Base-by-base conservation (phyloP, 352 stramenopile species). In the Phytophthora nicotianae region DNA sequence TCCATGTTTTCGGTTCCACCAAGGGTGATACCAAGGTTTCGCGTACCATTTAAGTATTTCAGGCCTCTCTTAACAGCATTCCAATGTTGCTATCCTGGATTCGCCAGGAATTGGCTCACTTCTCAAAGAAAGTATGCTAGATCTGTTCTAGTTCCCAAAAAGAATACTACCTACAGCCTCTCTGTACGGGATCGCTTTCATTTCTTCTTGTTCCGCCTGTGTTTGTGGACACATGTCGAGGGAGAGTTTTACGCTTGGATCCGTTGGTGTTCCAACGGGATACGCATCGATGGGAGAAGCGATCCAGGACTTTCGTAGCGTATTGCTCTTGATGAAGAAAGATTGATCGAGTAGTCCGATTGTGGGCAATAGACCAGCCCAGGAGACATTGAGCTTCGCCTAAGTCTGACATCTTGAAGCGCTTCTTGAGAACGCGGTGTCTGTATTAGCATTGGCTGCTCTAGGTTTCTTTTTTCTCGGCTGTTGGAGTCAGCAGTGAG, bases 311-410 rank as follows among this genome's bases (percentile, higher is more conserved):
- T 26, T 50, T 68, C 7, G 40, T 50, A 37, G 64, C 52, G 19
- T 68, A 72, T 11, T 72, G 57, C 2, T 46, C n/a, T 50, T 72
- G 58, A 13, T 68, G 46, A 3, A 61, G 50, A 21, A 64, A 61
- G 2, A 72, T 47, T 0, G 58, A 23, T 19, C 51, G 20, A n/a
- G 41, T 51, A 26, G 8, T 20, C 3, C 56, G 50, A 16, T 58
- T 42, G 33, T 56, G 9, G 38, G 33, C 35, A n/a, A 66, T 62
- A 11, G 37, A 61, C 55, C 49, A 62, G 3, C 42, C 50, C 1
- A 66, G 19, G 9, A 66, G 13, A 14, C 46, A 66, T n/a, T 50
- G 53, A 13, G 21, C 20, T 33, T 65, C 62, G 16, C 42, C 50
- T 6, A 63, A 33, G 53, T 48, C 23, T 11, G 48, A 32, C 49